Percentiles rank a stretch among this genome's conserved stretches.
Evolutionary conservation across 805 yeast genomes (phyloP).

Genomic region (Kodamaea nitidulidarum): DNA sequence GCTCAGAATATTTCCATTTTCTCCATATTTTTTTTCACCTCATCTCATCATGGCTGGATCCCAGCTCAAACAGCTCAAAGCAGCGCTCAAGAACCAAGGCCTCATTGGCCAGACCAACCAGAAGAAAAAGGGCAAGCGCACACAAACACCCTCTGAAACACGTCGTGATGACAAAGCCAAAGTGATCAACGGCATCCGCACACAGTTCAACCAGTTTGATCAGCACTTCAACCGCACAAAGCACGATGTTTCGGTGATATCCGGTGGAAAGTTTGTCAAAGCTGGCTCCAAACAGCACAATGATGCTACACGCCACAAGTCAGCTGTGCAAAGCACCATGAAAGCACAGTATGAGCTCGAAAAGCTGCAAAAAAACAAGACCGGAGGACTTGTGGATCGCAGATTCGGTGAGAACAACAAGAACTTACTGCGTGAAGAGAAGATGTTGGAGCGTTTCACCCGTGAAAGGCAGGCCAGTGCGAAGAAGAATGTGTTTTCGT

Average conservation of each 20-base stretch:
- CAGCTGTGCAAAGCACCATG: constrained; percentile 39
- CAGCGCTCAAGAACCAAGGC: constrained; percentile 70
- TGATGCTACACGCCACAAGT: constrained; percentile 29
- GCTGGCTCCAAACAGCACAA: constrained; percentile 38
- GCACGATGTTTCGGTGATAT: constrained; percentile 43
- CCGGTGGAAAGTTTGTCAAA: constrained; percentile 41
- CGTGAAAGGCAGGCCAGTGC: constrained; percentile 70
- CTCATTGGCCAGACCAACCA: constrained; percentile 80
- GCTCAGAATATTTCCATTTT: background rate
- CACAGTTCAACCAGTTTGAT: constrained; percentile 89
- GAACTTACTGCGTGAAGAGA: constrained; percentile 77
- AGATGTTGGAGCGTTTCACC: constrained; percentile 92
- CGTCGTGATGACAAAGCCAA: constrained; percentile 65
- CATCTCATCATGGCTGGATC: constrained; percentile 67
- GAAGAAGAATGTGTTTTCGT: constrained; percentile 45
- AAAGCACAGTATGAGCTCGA: constrained; percentile 63
- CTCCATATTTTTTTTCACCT: background rate
- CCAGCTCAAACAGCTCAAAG: constrained; percentile 79
- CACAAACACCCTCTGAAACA: constrained; percentile 53
- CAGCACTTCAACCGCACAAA: constrained; percentile 66
- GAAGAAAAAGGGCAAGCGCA: constrained; percentile 51
- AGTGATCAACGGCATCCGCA: constrained; percentile 57
- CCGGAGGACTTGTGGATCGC: constrained; percentile 77
- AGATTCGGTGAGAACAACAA: constrained; percentile 86
- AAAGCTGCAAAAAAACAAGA: constrained; percentile 59